Evolutionary conservation across 1,139 yeast genomes (phyloP), one percentile per base, ranked within the genome.

Genomic region (Nadsonia commutata): DNA sequence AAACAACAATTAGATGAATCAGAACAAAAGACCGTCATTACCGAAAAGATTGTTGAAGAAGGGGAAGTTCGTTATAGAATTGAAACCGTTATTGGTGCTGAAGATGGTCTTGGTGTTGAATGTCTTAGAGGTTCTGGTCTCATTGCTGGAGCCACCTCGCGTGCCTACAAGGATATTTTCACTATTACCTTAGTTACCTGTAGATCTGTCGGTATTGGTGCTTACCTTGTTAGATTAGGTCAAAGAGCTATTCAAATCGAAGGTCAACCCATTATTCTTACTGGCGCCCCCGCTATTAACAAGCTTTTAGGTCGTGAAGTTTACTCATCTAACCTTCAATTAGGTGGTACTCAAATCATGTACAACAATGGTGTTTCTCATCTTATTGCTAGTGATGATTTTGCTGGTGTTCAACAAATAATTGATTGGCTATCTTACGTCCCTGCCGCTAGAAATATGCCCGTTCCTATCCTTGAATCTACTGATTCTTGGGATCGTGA

Each of bases 121-220:
- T 90, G 96, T 76, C 77, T 90, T 66, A 79, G 80, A 67, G 98
- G 98, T 40, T 88, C 97, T 43, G 98, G 98, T 68, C 73, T 90
- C 57, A 90, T 90, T 68, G 98, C 98, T 31, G 98, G 98, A 66
- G 95, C 94, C 38, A 90, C 98, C 43, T 83, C 96, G 5, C 80
- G 86, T 63, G 98, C 98, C 36, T 90, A 90, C 74, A 84, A 84
- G 64, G 98, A 90, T 60, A 90, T 90, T 51, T 90, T 90, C 70
- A 90, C 98, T 27, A 78, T 88, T 49, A 90, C 98, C 20, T 72
- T 90, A 63, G 98, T 90, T 44, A 90, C 98, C 19, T 88, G 97
- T 70, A 80, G 98, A 72, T 86, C 97, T 40, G 98, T 90, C 57
- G 98, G 98, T 78, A 90, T 90, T 64, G 98, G 98, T 72, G 98